Conservation (phyloP, 768 basidiomycete species). For the Calocera viscosa region DNA sequence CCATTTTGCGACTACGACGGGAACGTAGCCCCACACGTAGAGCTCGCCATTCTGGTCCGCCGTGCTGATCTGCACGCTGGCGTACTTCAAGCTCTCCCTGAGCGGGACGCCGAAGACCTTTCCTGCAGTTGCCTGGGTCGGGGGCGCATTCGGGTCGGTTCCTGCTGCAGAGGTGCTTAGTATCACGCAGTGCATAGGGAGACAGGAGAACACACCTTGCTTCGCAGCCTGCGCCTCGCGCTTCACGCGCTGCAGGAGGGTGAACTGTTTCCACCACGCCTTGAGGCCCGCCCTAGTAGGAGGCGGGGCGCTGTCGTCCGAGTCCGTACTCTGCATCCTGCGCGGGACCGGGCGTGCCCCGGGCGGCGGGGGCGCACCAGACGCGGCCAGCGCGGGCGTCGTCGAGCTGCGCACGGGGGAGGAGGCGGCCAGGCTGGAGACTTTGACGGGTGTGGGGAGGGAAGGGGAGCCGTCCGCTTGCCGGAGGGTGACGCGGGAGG, state of each 20-base stretch:
- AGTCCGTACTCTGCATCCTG: not conserved
- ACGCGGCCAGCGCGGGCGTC: no score
- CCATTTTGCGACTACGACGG: slow-evolving; percentile 97
- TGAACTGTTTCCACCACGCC: slow-evolving; percentile 75
- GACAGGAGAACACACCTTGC: slow-evolving; percentile 29
- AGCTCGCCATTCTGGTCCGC: slow-evolving; percentile 69
- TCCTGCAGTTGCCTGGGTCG: slow-evolving; percentile 18
- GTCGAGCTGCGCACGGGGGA: no score
- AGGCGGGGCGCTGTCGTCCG: slow-evolving; percentile 29
- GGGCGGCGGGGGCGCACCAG: no score
- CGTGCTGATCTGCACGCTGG: slow-evolving; percentile 88
- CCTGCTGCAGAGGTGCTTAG: not conserved
- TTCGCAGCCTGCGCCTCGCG: slow-evolving; percentile 33
- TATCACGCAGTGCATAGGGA: not conserved
- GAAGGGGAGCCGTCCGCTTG: no score
- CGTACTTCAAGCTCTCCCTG: slow-evolving; percentile 69
- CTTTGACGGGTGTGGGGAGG: no score
- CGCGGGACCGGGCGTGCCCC: no score
- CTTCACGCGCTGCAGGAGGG: slow-evolving; percentile 49
- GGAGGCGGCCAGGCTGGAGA: no score
- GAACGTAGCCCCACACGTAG: slow-evolving; percentile 88
- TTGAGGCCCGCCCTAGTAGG: slow-evolving; percentile 45
- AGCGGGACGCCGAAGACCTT: slow-evolving; percentile 75
- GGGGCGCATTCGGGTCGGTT: not conserved
- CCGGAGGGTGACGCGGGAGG: no score